Evolutionary conservation across 192 early-diverging fungal species (phyloP).

Genomic region (Fimicolochytrium jonesii): DNA sequence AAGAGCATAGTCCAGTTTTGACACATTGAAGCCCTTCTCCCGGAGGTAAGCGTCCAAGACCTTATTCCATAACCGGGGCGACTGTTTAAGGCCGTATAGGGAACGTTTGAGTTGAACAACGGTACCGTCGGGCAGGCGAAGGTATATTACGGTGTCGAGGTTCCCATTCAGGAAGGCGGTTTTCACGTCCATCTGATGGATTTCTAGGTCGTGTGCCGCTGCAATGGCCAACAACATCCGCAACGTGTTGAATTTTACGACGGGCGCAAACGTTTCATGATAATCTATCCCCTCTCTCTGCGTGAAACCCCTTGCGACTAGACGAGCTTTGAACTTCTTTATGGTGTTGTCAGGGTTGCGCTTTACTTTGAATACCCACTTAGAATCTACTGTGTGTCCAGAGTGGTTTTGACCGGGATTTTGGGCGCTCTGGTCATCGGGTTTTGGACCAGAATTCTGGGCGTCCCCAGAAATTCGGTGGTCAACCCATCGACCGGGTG

Average conservation of each 20-base stretch:
- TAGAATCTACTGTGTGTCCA: background rate
- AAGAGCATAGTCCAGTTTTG: background rate
- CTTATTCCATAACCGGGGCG: conserved; percentile 9
- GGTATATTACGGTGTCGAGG: conserved; percentile 26
- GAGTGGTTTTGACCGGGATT: too few species aligned
- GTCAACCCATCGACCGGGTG: too few species aligned
- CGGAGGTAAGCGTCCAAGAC: background rate
- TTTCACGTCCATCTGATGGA: conserved; percentile 32
- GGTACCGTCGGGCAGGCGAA: conserved; percentile 29
- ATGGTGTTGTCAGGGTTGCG: background rate
- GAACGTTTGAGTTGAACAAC: background rate
- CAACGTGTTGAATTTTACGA: conserved; percentile 23
- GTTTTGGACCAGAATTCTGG: too few species aligned
- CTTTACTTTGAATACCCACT: conserved; percentile 6
- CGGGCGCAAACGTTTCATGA: conserved; percentile 38
- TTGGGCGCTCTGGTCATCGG: background rate
- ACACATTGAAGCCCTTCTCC: background rate
- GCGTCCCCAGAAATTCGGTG: too few species aligned
- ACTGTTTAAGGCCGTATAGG: conserved; percentile 20
- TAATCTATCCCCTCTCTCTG: conserved; percentile 36
- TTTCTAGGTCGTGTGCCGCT: background rate
- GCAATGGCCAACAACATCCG: conserved; percentile 18
- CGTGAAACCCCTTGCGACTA: conserved; percentile 28
- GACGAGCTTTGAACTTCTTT: conserved; percentile 25
- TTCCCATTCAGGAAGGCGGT: conserved; percentile 32